Conservation (phyloP, 1,284 basidiomycete species). For the Cryptococcus neoformans region DNA sequence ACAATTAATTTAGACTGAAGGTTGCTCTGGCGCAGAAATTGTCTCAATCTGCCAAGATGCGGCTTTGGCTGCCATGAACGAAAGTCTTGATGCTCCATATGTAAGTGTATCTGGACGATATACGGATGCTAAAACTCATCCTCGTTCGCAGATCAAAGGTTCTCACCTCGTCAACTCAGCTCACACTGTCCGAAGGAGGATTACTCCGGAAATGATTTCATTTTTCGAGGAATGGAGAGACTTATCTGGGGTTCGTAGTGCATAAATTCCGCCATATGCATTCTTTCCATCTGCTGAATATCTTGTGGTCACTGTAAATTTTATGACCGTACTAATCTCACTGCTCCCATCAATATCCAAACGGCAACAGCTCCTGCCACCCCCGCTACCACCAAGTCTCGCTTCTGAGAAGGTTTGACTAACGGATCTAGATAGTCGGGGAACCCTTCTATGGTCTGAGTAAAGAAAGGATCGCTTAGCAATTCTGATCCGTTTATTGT, state of each 20-base stretch:
- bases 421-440: slow-evolving; percentile 18
- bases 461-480: slow-evolving; percentile 1
- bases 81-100: slow-evolving; percentile 69
- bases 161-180: slow-evolving; percentile 75
- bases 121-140: background rate
- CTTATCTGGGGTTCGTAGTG: slow-evolving; percentile 46
- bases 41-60: slow-evolving; percentile 93
- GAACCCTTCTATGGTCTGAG: slow-evolving; percentile 7
- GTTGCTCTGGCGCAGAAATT: slow-evolving; percentile 96
- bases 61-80: slow-evolving; percentile 83
- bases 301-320: background rate
- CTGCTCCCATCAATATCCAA: slow-evolving; percentile 4
- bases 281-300: background rate
- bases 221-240: slow-evolving; percentile 65
- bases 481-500: background rate
- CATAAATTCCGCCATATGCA: slow-evolving; percentile 10
- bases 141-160: slow-evolving; percentile 61
- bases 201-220: slow-evolving; percentile 74
- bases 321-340: slow-evolving; percentile 4
- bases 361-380: slow-evolving; percentile 15
- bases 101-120: slow-evolving; percentile 54
- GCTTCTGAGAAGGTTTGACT: slow-evolving; percentile 22
- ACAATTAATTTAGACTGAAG: slow-evolving; percentile 64
- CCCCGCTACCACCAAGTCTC: slow-evolving; percentile 23
- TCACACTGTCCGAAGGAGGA: slow-evolving; percentile 68